These are phyloP conservation scores for Neonectria sp. DNA, from an alignment of 2,329 filamentous ascomycete genomes.

Conservation along the genomic window DNA sequence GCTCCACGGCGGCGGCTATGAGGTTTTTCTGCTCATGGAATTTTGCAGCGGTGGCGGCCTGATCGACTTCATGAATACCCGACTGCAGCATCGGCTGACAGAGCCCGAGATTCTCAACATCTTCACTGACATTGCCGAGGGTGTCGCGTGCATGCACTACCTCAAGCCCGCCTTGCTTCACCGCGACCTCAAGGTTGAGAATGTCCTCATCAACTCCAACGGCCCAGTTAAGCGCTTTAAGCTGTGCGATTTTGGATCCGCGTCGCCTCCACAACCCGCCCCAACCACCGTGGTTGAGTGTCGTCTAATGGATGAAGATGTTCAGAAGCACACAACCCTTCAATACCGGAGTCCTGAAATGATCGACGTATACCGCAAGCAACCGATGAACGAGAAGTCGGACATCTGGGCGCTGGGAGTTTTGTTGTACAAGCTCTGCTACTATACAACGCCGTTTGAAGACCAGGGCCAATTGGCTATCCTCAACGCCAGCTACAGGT, in stretches of 20 bases:
- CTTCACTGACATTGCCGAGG: conserved; percentile 95
- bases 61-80: conserved; percentile 99
- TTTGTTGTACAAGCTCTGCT: conserved; percentile 96
- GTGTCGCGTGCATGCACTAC: conserved; percentile 99
- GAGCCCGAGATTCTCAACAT: conserved; percentile 98
- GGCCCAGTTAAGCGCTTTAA: conserved; percentile 86
- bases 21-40: conserved; percentile 99
- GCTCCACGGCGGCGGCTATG: conserved; percentile 91
- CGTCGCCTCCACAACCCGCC: conserved; percentile 86
- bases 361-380: conserved; percentile 97
- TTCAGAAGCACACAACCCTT: conserved; percentile 96
- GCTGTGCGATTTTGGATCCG: conserved; percentile 97
- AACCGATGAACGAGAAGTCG: conserved; percentile 97
- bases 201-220: conserved; percentile 87
- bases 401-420: conserved; percentile 99
- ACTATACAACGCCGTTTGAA: conserved; percentile 99
- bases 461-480: conserved; percentile 98
- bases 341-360: conserved; percentile 99
- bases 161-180: conserved; percentile 94
- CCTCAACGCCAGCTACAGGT: conserved; percentile 94
- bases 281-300: conserved; percentile 91
- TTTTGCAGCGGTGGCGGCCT: conserved; percentile 94
- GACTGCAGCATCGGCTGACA: conserved; percentile 94
- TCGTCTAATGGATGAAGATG: conserved; percentile 93
- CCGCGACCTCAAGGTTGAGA: conserved; percentile 97